Evolutionary conservation across 192 early-diverging fungal genomes (phyloP).

Genomic region (Entomortierella chlamydospora): DNA sequence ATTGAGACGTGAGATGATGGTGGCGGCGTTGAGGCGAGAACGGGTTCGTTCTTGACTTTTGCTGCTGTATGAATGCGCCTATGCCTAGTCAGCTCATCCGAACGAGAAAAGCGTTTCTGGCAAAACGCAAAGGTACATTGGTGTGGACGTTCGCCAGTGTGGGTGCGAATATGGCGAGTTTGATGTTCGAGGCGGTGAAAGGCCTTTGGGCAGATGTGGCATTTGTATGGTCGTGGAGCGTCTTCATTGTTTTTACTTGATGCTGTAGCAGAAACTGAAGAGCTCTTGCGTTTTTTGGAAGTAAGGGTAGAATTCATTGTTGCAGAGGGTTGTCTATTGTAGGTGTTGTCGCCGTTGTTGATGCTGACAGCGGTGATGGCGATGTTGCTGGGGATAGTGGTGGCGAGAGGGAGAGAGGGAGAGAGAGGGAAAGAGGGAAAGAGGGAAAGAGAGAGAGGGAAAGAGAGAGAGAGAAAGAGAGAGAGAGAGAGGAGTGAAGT

Average conservation of each 20-base stretch:
- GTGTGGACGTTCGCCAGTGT: conserved; percentile 90
- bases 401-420: conserved; percentile 8
- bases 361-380: not conserved
- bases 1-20: conserved; percentile 8
- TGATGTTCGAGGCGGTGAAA: conserved; percentile 90
- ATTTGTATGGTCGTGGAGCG: conserved; percentile 71
- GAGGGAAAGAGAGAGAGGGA: conserved; percentile 3
- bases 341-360: too few relatives aligned
- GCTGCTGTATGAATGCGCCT: conserved; percentile 62
- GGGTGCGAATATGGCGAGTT: conserved; percentile 87
- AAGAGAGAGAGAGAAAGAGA: too few relatives aligned
- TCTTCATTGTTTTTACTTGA: conserved; percentile 56
- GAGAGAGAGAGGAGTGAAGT: not conserved
- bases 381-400: not conserved
- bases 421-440: conserved; percentile 2
- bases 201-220: conserved; percentile 70
- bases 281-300: conserved; percentile 58
- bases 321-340: too few relatives aligned
- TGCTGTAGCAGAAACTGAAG: conserved; percentile 31
- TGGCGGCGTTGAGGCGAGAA: not conserved
- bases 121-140: conserved; percentile 77
- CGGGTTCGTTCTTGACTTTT: conserved; percentile 32
- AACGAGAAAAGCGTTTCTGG: conserved; percentile 85
- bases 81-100: conserved; percentile 79
- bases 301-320: conserved; percentile 5